A percentile compares a stretch with the other conserved stretches of the same genome.
These are phyloP conservation scores for Tardiomyces depauwii DNA, from an alignment of 1,139 yeast species.

Conservation along the genomic window DNA sequence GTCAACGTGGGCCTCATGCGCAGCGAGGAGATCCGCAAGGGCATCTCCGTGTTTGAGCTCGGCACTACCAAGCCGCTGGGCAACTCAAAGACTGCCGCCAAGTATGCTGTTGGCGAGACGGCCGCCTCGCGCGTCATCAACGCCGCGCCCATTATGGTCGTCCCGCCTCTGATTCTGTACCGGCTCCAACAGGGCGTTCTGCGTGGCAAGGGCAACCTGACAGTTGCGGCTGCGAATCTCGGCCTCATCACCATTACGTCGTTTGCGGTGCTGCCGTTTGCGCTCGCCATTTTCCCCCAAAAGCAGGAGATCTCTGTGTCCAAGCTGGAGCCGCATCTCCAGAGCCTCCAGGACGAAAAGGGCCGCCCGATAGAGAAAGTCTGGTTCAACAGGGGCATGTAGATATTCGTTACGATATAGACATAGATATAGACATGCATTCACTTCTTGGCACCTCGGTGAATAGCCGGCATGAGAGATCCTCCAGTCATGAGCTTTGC, in stretches of 20 bases:
- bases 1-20: slow-evolving; percentile 94
- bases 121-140: slow-evolving; percentile 90
- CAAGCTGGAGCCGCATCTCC: slow-evolving; percentile 54
- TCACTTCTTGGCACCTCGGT: too few species aligned
- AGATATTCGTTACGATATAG: slow-evolving; percentile 10
- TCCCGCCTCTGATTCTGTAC: slow-evolving; percentile 80
- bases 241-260: slow-evolving; percentile 82
- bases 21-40: slow-evolving; percentile 83
- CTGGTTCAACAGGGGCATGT: slow-evolving; percentile 89
- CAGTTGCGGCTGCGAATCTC: slow-evolving; percentile 61
- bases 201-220: slow-evolving; percentile 34
- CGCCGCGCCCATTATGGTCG: slow-evolving; percentile 94
- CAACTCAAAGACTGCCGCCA: slow-evolving; percentile 73
- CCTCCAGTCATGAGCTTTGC: too few species aligned
- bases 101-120: slow-evolving; percentile 91
- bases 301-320: slow-evolving; percentile 49
- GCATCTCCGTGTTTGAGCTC: slow-evolving; percentile 65
- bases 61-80: slow-evolving; percentile 46
- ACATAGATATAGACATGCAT: too few species aligned
- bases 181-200: slow-evolving; percentile 59
- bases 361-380: slow-evolving; percentile 53
- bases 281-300: slow-evolving; percentile 92
- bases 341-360: slow-evolving; percentile 44
- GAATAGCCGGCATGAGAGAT: too few species aligned
- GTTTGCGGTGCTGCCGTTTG: slow-evolving; percentile 83